A percentile compares a stretch with the other conserved stretches of the same genome.
phyloP scores from a whole-genome alignment of 805 yeast species.

The Ogataea methylovora region DNA sequence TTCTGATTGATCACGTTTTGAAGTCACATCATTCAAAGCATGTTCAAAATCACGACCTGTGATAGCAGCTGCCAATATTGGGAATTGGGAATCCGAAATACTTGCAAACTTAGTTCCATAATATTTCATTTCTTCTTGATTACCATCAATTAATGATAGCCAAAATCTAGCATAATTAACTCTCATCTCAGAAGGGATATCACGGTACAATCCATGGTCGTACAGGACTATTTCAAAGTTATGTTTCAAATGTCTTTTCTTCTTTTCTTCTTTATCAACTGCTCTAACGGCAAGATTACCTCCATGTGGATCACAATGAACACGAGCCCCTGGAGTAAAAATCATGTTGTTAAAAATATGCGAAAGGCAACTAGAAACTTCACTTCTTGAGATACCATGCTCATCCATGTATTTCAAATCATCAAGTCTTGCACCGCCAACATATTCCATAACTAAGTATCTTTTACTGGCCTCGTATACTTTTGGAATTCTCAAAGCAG shows the following conservation, averaged over 20 bases:
- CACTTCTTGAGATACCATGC: constrained; percentile 61
- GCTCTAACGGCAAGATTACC: constrained; percentile 85
- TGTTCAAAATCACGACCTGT: constrained; percentile 87
- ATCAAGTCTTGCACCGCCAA: constrained; percentile 79
- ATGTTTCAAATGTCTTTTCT: constrained; percentile 33
- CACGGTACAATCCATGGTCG: constrained; percentile 92
- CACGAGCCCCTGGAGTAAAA: constrained; percentile 82
- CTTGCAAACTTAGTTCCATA: constrained; percentile 79
- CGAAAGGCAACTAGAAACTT: constrained; percentile 78
- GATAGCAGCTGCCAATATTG: constrained; percentile 83
- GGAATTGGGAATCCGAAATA: constrained; percentile 69
- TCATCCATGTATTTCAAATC: constrained; percentile 55
- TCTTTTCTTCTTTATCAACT: constrained; percentile 17
- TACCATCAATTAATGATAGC: constrained; percentile 76
- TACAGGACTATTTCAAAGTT: constrained; percentile 88
- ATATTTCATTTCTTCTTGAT: constrained; percentile 55
- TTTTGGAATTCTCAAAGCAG: constrained; percentile 77
- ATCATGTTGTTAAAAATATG: constrained; percentile 94
- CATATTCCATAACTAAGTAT: constrained; percentile 80
- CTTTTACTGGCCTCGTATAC: constrained; percentile 61
- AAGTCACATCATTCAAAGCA: constrained; percentile 55
- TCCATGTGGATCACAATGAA: constrained; percentile 98
- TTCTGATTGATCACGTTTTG: constrained; percentile 53
- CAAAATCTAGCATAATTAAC: constrained; percentile 86
- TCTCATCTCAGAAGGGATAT: constrained; percentile 70